Base-by-base conservation (phyloP, 768 basidiomycete genomes). In the Russula vinacea region DNA sequence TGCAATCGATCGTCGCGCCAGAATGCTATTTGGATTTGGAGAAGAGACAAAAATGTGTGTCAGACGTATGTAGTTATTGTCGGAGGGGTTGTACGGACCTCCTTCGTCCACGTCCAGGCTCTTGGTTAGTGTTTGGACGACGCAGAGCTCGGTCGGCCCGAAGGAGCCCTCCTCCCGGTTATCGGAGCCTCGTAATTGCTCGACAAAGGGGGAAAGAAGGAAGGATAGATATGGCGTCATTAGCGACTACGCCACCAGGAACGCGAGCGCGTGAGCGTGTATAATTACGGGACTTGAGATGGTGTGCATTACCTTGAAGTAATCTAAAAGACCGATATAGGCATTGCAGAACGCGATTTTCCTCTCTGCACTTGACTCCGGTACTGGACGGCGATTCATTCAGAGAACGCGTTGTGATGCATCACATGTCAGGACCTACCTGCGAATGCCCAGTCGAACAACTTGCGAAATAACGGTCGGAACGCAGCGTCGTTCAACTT, bases 401-500 rank as follows among this genome's bases (percentile, higher is more conserved):
- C 29, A 58, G 39, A 17, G 54, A 6, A 42, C 17, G 29, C 32
- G 17, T 22, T 2, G 24, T 40, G 32, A n/a, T 11, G 45, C 26
- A 8, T 33, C 29, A 29, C 10, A 14, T 40, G 16, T 11, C 22
- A 3, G 7, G 45, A 10, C 17, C 55, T 49, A 62, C 79, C 78
- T 1, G 80, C 82, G 70, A 94, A 94, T 0, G 94, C 94, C 97
- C 97, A 99, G 72, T 99, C 97, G 70, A 92, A 94, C 62, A 95
- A 74, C 59, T 87, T 86, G 60, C 94, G 86, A 83, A 98, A 96
- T 17, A 98, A 77, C 0, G 96, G 94, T 66, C 86, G 83, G 85
- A 99, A 98, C 0, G 88, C 82, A 0, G 85, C 84, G 69, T 98
- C 97, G 71, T 95, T 97, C 58, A 99, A 79, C 75, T 98, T 98